phyloP scores from a whole-genome alignment of 768 basidiomycete species.

The Russula ochroleuca region DNA sequence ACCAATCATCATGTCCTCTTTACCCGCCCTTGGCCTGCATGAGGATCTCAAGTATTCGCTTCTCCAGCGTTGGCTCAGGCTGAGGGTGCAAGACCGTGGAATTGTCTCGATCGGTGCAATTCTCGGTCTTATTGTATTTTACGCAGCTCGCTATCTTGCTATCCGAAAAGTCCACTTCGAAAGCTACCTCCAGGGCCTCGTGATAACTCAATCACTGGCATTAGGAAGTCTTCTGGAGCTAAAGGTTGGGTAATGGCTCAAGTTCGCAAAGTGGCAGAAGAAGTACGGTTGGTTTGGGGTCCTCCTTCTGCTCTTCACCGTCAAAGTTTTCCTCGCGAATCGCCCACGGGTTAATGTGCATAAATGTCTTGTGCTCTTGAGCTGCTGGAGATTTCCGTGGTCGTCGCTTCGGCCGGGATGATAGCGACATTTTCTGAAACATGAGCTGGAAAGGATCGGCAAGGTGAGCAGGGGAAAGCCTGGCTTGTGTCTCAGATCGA shows the following conservation, averaged over 20 bases:
- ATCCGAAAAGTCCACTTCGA: neutral
- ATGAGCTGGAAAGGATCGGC: conserved; percentile 9
- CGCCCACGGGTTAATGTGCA: conserved; percentile 22
- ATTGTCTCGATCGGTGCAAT: neutral
- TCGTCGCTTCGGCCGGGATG: conserved; percentile 9
- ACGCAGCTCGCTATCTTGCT: neutral
- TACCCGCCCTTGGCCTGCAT: neutral
- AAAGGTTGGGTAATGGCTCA: neutral
- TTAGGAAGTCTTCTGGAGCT: too few relatives aligned
- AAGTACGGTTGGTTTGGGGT: neutral
- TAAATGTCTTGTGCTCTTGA: neutral
- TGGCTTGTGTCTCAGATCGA: too few relatives aligned
- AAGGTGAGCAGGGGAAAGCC: neutral
- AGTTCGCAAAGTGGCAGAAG: neutral
- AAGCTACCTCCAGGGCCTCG: neutral
- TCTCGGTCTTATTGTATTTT: neutral
- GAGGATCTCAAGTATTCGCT: neutral
- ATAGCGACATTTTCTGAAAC: conserved; percentile 19
- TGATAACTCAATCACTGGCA: too few relatives aligned
- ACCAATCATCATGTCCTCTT: neutral
- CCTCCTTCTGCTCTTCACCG: conserved; percentile 18
- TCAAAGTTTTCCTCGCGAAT: conserved; percentile 25
- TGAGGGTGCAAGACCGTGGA: neutral
- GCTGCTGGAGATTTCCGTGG: neutral
- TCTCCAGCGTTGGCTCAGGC: too few relatives aligned